Percentiles rank a stretch among this genome's conserved stretches.
Conservation (phyloP, 257 asterid genomes). For the Avicennia marina region DNA sequence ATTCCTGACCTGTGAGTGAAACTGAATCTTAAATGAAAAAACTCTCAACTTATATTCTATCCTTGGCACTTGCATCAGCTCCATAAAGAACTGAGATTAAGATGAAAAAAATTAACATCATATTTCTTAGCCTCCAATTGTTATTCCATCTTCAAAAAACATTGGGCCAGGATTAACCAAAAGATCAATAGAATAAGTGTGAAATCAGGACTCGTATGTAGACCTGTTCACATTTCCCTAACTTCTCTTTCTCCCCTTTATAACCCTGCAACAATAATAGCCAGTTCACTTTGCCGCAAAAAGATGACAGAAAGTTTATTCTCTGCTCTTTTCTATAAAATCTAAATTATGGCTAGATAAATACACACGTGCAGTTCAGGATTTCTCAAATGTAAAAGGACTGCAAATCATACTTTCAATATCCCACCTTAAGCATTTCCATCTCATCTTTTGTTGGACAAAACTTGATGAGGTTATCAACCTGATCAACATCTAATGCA, state of each 20-base stretch:
- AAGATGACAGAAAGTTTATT: not conserved
- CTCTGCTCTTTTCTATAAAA: constrained; percentile 2
- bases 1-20: constrained; percentile 64
- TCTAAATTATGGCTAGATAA: constrained; percentile 16
- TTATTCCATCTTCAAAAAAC: not conserved
- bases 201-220: constrained; percentile 18
- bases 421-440: constrained; percentile 76
- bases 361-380: not conserved
- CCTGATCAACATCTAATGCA: constrained; percentile 92
- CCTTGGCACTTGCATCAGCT: constrained; percentile 96
- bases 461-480: constrained; percentile 86
- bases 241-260: constrained; percentile 73
- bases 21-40: constrained; percentile 84
- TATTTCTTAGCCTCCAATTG: constrained; percentile 11
- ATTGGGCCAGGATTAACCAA: constrained; percentile 5
- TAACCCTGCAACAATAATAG: constrained; percentile 59
- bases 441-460: constrained; percentile 98
- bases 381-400: constrained; percentile 4
- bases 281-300: constrained; percentile 7
- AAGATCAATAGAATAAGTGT: constrained; percentile 8
- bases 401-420: not conserved
- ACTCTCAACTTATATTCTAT: constrained; percentile 81
- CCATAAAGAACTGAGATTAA: constrained; percentile 70
- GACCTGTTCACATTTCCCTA: constrained; percentile 97
- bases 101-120: constrained; percentile 14